Evolutionary conservation across 352 stramenopile species (phyloP).

Genomic region (Pythium aristosporum): DNA sequence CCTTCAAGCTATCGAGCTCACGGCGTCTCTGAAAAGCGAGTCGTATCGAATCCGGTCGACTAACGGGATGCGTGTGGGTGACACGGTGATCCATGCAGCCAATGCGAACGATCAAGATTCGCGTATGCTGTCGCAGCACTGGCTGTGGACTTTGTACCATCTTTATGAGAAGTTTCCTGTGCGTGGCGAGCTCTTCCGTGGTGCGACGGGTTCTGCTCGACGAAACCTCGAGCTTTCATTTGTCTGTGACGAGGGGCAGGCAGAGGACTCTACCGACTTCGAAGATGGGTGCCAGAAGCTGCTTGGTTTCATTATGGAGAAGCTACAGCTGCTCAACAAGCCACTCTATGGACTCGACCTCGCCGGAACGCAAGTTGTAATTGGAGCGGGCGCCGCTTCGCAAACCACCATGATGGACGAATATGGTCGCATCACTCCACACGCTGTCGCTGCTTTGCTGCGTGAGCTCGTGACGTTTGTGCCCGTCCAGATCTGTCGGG

Average conservation of each 20-base stretch:
- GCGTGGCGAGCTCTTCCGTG: constrained; percentile 10
- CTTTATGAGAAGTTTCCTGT: constrained; percentile 43
- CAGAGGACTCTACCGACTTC: not conserved
- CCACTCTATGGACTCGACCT: constrained; percentile 33
- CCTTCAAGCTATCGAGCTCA: constrained; percentile 10
- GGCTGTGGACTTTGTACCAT: constrained; percentile 36
- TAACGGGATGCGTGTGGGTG: constrained; percentile 14
- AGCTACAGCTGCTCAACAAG: constrained; percentile 61
- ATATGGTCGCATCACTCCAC: not conserved
- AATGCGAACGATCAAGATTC: constrained; percentile 15
- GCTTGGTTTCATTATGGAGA: constrained; percentile 43
- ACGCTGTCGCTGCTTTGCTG: constrained; percentile 29
- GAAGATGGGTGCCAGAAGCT: constrained; percentile 10
- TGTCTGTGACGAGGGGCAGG: not conserved
- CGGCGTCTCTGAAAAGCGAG: constrained; percentile 44
- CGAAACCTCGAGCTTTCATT: constrained; percentile 1
- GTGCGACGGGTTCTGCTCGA: not conserved
- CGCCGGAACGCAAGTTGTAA: not conserved
- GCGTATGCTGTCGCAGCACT: constrained; percentile 28
- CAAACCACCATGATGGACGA: not conserved
- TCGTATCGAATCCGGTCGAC: constrained; percentile 52
- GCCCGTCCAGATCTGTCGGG: constrained; percentile 71
- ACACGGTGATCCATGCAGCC: constrained; percentile 10
- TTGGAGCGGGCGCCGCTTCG: not conserved
- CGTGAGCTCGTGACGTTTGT: constrained; percentile 60